These are phyloP conservation scores for Clavispora carvajalis DNA, from an alignment of 805 yeast genomes.

Conservation along the genomic window DNA sequence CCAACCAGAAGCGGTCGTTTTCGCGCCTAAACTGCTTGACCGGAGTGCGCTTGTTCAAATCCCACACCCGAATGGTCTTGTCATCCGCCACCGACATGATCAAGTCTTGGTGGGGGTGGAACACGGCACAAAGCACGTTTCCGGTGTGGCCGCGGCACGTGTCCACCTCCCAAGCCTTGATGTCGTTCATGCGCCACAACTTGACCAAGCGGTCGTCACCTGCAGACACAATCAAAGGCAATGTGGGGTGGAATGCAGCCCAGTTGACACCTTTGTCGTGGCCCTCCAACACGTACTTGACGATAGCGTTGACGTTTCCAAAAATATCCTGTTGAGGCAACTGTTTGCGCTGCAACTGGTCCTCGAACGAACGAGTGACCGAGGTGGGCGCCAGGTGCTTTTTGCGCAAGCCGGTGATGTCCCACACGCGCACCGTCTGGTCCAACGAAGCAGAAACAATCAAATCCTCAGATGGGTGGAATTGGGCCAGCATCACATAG, in stretches of 20 bases:
- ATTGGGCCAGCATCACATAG: conserved; percentile 96
- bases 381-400: conserved; percentile 79
- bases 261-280: conserved; percentile 98
- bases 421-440: conserved; percentile 99
- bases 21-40: conserved; percentile 93
- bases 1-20: conserved; percentile 89
- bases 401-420: conserved; percentile 89
- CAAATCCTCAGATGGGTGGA: conserved; percentile 92
- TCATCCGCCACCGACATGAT: conserved; percentile 94
- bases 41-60: conserved; percentile 85
- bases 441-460: conserved; percentile 94
- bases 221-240: conserved; percentile 90
- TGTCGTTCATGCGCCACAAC: conserved; percentile 95
- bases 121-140: conserved; percentile 80
- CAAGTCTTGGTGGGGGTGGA: conserved; percentile 91
- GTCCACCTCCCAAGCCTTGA: conserved; percentile 99
- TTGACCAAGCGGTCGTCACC: conserved; percentile 95
- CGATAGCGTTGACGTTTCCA: conserved; percentile 90
- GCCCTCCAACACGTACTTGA: conserved; percentile 93
- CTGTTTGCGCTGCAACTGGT: conserved; percentile 60
- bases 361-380: conserved; percentile 46
- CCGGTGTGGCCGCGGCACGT: conserved; percentile 97
- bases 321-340: conserved; percentile 87
- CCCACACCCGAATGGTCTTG: conserved; percentile 96
- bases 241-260: conserved; percentile 96